Conservation (phyloP, 805 yeast genomes). For the Cyberlindnera veronae region DNA sequence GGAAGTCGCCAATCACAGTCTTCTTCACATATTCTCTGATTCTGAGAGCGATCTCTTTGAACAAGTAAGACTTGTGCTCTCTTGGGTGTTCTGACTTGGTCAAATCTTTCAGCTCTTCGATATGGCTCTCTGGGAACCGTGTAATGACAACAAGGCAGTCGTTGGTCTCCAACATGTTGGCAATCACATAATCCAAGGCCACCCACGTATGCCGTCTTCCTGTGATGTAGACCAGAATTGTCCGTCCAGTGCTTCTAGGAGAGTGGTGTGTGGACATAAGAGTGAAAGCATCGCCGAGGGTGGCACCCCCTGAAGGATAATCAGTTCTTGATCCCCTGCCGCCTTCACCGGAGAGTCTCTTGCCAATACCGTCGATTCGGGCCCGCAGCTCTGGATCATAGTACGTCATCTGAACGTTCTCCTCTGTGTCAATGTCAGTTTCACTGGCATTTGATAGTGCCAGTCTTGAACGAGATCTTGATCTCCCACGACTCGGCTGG, state of each 20-base stretch:
- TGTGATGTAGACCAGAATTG: constrained; percentile 61
- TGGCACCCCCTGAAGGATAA: constrained; percentile 22
- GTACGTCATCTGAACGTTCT: background rate
- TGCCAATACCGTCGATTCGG: background rate
- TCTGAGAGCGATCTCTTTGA: constrained; percentile 3
- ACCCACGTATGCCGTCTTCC: constrained; percentile 84
- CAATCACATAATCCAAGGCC: constrained; percentile 67
- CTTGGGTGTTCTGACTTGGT: no score
- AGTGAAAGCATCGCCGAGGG: constrained; percentile 17
- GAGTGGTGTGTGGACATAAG: background rate
- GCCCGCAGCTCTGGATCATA: background rate
- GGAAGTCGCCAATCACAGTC: constrained; percentile 15
- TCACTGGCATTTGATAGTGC: no score
- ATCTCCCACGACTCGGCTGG: no score
- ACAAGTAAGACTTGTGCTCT: no score
- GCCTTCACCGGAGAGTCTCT: background rate
- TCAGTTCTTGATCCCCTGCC: constrained; percentile 20
- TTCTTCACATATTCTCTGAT: constrained; percentile 38
- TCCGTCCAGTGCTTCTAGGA: background rate
- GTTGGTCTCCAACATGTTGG: constrained; percentile 53
- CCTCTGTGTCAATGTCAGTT: no score
- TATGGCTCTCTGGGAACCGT: constrained; percentile 35
- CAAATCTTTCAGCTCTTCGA: background rate
- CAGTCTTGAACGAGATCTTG: no score
- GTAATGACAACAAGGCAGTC: constrained; percentile 65